Base-by-base conservation (phyloP, 441 rosid genomes). In the Rhodomyrtus psidioides region DNA sequence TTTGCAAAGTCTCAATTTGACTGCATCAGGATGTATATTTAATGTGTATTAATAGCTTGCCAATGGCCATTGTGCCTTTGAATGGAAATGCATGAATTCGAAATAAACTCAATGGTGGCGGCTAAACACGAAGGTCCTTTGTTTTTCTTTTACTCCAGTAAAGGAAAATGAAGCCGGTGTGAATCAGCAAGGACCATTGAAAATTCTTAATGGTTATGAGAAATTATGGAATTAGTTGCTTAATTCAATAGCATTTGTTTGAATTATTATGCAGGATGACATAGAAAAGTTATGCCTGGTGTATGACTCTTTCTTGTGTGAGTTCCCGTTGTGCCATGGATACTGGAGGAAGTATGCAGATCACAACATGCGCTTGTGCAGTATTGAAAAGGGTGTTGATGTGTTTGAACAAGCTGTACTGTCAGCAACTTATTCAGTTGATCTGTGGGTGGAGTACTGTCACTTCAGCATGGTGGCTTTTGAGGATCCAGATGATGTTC, bases 271-370 rank as follows among this genome's bases (percentile, higher is more conserved):
- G 90, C 95, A 97, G 99, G 97, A 94, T 88, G 93, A 94, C 75
- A 44, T 89, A 83, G 91, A 91, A 90, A 94, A 91, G 85, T 86
- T 94, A 82, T 85, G 93, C 88, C 85, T 94, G 87, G 95, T 94
- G 74, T 97, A 96, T 87, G 95, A 94, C 82, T 88, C 96, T 82
- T 96, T 97, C 93, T 89, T 97, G 92, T 90, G 93, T 46, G 91
- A 92, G 90, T 96, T 92, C 88, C 99, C 99, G 12, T 86, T 97
- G 89, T 97, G 98, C 91, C 89, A 93, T 89, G 97, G 96, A 86
- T 97, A 94, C 88, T 96, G 99, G 99, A 94, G 90, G 92, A 97
- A 89, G 91, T 95, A 94, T 89, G 94, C 94, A 85, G 90, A 89
- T 89, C 97, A 93, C 89, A 87, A 90, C 88, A 90, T 89, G 79